phyloP scores from a whole-genome alignment of 305 asterid genomes.

The Lippia alba region DNA sequence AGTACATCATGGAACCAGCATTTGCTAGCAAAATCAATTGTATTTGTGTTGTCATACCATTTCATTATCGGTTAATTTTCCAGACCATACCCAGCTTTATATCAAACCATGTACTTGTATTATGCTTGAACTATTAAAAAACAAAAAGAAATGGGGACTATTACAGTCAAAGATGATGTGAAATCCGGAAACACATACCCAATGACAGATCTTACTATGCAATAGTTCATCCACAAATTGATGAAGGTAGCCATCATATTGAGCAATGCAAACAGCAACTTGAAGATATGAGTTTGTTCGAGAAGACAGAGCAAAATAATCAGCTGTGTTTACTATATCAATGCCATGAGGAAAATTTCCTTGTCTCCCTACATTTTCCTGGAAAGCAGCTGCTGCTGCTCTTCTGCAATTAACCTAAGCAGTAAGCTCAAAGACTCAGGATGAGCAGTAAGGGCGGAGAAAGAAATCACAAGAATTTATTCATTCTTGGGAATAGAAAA shows the following conservation, averaged over 20 bases:
- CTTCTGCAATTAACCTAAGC: conserved; percentile 97
- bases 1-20: conserved; percentile 18
- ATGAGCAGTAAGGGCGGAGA: conserved; percentile 36
- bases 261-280: conserved; percentile 87
- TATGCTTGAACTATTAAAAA: conserved; percentile 9
- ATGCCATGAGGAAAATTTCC: conserved; percentile 92
- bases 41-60: not conserved
- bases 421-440: conserved; percentile 42
- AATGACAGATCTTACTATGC: conserved; percentile 86
- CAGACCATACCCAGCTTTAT: conserved; percentile 20
- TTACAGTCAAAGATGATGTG: conserved; percentile 24
- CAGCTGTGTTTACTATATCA: conserved; percentile 90
- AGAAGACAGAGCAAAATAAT: conserved; percentile 96
- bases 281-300: conserved; percentile 85
- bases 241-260: conserved; percentile 82
- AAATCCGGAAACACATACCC: conserved; percentile 69
- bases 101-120: conserved; percentile 1
- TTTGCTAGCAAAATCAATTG: not conserved
- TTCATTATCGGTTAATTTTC: conserved; percentile 4
- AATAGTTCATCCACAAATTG: conserved; percentile 85
- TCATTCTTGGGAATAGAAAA: conserved; percentile 18
- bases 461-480: conserved; percentile 24
- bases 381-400: conserved; percentile 99
- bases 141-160: not conserved
- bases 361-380: conserved; percentile 99